phyloP scores from a whole-genome alignment of 148 eudicot genomes.

The Diospyros lotus region DNA sequence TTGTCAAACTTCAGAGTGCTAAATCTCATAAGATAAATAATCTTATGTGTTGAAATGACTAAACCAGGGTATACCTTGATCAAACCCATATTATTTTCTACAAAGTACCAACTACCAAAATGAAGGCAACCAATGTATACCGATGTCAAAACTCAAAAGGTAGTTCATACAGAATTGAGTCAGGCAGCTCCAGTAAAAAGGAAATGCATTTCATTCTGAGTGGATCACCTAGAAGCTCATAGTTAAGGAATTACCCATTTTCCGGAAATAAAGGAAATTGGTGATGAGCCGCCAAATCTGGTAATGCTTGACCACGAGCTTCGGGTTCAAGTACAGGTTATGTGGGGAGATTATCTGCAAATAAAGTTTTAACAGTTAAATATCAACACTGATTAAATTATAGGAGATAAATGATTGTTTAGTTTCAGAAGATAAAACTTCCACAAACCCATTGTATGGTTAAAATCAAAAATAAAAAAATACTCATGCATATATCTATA shows the following conservation, averaged over 20 bases:
- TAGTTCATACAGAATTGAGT: neutral
- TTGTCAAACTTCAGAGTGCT: too few species aligned
- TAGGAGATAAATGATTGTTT: neutral
- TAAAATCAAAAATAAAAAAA: neutral
- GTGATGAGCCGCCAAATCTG: conserved; percentile 93
- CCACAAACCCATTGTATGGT: neutral
- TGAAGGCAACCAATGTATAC: neutral
- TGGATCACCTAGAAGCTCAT: neutral
- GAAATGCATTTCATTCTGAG: conserved; percentile 5
- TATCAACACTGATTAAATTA: conserved; percentile 6
- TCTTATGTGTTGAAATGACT: too few species aligned
- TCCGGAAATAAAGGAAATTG: conserved; percentile 91
- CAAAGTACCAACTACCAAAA: neutral
- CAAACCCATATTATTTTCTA: conserved; percentile 7
- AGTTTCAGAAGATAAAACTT: neutral
- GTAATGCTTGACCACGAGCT: conserved; percentile 83
- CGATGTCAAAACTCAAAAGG: neutral
- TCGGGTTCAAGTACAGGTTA: conserved; percentile 83
- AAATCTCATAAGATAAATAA: neutral
- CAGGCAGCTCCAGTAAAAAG: neutral
- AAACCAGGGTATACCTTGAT: neutral
- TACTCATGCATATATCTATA: too few species aligned
- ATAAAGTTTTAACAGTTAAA: neutral
- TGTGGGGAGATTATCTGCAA: conserved; percentile 91
- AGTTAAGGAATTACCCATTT: conserved; percentile 63